Evolutionary conservation across 768 basidiomycete genomes (phyloP).

Genomic region (Chlorophyllum brunneum): DNA sequence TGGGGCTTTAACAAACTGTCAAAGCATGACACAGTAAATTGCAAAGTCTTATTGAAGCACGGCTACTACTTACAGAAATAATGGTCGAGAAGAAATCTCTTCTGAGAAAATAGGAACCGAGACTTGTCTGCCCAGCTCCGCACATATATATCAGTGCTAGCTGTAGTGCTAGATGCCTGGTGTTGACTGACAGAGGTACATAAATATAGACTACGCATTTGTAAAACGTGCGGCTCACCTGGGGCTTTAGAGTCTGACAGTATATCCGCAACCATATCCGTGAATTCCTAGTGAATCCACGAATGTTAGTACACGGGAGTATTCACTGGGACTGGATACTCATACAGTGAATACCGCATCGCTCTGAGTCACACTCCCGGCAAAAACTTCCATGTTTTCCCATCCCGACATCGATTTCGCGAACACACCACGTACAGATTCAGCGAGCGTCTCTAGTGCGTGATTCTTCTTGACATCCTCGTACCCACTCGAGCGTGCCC

Average conservation of each 20-base stretch:
- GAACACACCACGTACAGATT: constrained; percentile 45
- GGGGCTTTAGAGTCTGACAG: constrained; percentile 43
- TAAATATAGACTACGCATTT: neutral
- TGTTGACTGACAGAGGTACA: constrained; percentile 29
- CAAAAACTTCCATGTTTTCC: constrained; percentile 71
- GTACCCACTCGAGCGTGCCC: constrained; percentile 30
- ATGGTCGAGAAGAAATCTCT: constrained; percentile 57
- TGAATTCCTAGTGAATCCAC: constrained; percentile 38
- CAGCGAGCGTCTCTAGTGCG: constrained; percentile 48
- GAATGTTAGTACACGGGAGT: neutral
- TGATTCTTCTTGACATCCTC: constrained; percentile 35
- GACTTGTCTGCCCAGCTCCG: constrained; percentile 58
- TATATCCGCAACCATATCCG: constrained; percentile 40
- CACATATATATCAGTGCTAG: constrained; percentile 56
- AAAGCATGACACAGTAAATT: neutral
- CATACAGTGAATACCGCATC: constrained; percentile 48
- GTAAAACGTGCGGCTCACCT: constrained; percentile 27
- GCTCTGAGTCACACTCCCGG: constrained; percentile 54
- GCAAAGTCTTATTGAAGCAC: neutral
- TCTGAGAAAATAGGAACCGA: constrained; percentile 68
- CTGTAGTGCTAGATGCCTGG: constrained; percentile 53
- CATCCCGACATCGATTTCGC: constrained; percentile 60
- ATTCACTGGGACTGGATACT: neutral
- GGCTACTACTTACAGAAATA: constrained; percentile 33
- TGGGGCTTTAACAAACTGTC: constrained; percentile 51